Evolutionary conservation across 257 asterid genomes (phyloP).

Genomic region (Forsythia viridissima): DNA sequence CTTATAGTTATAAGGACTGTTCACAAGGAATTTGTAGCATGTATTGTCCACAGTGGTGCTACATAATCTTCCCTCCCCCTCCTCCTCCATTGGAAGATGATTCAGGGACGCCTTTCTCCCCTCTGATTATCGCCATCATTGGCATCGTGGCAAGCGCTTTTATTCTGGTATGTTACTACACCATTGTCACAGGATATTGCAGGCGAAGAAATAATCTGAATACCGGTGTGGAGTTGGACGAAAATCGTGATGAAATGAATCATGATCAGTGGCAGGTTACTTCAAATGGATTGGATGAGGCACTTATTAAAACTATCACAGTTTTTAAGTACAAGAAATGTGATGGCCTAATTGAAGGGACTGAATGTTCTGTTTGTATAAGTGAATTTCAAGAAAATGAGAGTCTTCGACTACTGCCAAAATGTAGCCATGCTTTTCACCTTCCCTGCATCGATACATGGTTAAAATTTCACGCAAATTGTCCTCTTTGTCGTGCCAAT

Average conservation of each 20-base stretch:
- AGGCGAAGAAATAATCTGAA: constrained; percentile 30
- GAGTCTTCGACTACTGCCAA: constrained; percentile 68
- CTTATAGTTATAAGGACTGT: constrained; percentile 65
- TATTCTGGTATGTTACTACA: constrained; percentile 66
- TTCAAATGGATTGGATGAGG: constrained; percentile 59
- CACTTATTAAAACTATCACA: constrained; percentile 53
- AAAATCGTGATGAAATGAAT: constrained; percentile 26
- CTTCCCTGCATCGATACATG: constrained; percentile 79
- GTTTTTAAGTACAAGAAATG: constrained; percentile 65
- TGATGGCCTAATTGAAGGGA: constrained; percentile 70
- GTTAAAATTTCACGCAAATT: constrained; percentile 74
- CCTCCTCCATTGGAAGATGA: constrained; percentile 28
- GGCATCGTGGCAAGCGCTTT: constrained; percentile 63
- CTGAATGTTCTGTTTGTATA: constrained; percentile 80
- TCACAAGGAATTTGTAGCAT: constrained; percentile 76
- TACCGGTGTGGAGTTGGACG: constrained; percentile 21
- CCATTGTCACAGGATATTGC: constrained; percentile 66
- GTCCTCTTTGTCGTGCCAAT: constrained; percentile 75
- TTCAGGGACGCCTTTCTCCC: constrained; percentile 12
- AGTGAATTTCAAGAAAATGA: constrained; percentile 73
- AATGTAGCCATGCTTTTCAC: constrained; percentile 90
- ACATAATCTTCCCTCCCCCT: constrained; percentile 70
- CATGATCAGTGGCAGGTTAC: constrained; percentile 47
- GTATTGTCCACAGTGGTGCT: constrained; percentile 86
- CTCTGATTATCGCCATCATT: constrained; percentile 65